phyloP scores from a whole-genome alignment of 768 basidiomycete genomes.

The Heimioporus sp. region DNA sequence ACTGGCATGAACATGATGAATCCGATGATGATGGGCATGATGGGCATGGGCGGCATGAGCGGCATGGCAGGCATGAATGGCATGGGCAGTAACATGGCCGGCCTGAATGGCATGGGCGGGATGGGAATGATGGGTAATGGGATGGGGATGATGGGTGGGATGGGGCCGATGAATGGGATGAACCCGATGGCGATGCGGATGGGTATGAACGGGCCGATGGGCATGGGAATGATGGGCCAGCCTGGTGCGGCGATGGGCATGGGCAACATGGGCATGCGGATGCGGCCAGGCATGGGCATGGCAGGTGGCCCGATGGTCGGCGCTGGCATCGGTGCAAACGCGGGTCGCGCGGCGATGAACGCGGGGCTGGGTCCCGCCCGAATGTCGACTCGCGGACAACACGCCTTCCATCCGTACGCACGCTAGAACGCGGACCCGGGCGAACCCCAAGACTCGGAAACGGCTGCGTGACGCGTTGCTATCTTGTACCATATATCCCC shows the following conservation, averaged over 20 bases:
- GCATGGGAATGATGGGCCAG: constrained; percentile 37
- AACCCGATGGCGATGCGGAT: constrained; percentile 38
- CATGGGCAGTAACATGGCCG: constrained; percentile 17
- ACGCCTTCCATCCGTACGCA: constrained; percentile 65
- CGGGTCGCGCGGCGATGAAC: constrained; percentile 42
- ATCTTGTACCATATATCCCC: constrained; percentile 32
- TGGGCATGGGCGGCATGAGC: constrained; percentile 44
- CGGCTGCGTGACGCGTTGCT: neutral
- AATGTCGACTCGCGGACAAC: constrained; percentile 51
- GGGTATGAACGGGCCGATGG: constrained; percentile 33
- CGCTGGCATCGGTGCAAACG: constrained; percentile 27
- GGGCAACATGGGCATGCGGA: constrained; percentile 34
- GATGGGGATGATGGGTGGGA: constrained; percentile 37
- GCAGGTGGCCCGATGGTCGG: constrained; percentile 37
- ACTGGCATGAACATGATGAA: constrained; percentile 52
- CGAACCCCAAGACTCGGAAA: too few species aligned
- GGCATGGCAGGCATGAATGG: constrained; percentile 35
- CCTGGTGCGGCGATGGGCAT: constrained; percentile 19
- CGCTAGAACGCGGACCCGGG: constrained; percentile 33
- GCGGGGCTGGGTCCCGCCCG: constrained; percentile 47
- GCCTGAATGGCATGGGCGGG: constrained; percentile 17
- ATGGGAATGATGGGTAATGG: constrained; percentile 35
- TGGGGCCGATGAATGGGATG: constrained; percentile 25
- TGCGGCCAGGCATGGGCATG: constrained; percentile 39
- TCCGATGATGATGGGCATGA: constrained; percentile 48